These are phyloP conservation scores for Echria macrotheca DNA, from an alignment of 495 filamentous ascomycete species.

Conservation along the genomic window DNA sequence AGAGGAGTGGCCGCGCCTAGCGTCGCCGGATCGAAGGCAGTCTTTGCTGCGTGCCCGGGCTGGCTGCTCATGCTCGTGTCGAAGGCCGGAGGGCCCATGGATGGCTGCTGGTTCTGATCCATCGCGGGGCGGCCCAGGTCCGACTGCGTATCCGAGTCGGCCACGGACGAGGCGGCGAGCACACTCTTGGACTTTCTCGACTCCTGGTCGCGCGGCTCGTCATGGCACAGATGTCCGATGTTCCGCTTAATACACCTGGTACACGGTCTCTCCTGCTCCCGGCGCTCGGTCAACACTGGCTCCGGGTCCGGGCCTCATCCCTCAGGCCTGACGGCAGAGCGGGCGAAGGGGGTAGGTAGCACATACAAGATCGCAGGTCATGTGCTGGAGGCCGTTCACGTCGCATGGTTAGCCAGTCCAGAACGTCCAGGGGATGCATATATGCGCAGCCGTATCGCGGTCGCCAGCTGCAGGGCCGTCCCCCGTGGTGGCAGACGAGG, in stretches of 20 bases:
- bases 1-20: conserved; percentile 41
- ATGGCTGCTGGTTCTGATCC: conserved; percentile 30
- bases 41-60: conserved; percentile 34
- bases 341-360: conserved; percentile 39
- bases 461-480: conserved; percentile 8
- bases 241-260: conserved; percentile 97
- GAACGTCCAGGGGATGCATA: conserved; percentile 13
- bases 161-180: conserved; percentile 53
- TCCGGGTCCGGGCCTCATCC: conserved; percentile 11
- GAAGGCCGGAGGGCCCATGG: conserved; percentile 41
- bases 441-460: background rate
- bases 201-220: conserved; percentile 80
- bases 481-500: conserved; percentile 5
- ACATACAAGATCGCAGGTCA: conserved; percentile 99
- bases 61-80: conserved; percentile 30
- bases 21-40: conserved; percentile 35
- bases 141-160: conserved; percentile 43
- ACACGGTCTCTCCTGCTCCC: conserved; percentile 80
- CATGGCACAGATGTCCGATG: conserved; percentile 97
- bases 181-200: conserved; percentile 65
- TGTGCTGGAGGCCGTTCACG: conserved; percentile 63
- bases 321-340: conserved; percentile 6
- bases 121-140: conserved; percentile 39
- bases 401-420: conserved; percentile 24
- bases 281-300: conserved; percentile 20